Percentiles rank a stretch among this genome's conserved stretches.
phyloP scores from a whole-genome alignment of 2,329 filamentous ascomycete genomes.

The Rachicladosporium sp. region DNA sequence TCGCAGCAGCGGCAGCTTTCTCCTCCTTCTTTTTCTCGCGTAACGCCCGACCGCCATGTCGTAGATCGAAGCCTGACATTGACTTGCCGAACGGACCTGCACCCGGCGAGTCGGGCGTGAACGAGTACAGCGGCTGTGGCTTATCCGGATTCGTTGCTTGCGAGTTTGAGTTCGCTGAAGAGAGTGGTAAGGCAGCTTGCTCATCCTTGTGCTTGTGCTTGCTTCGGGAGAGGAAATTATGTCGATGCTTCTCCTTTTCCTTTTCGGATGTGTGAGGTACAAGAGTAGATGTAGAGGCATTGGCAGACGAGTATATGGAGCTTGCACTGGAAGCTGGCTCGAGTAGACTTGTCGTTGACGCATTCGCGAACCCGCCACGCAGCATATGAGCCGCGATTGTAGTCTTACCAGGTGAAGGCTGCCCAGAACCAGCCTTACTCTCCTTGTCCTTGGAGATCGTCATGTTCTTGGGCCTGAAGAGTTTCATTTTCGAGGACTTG shows the following conservation, averaged over 20 bases:
- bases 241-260: constrained; percentile 61
- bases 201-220: constrained; percentile 62
- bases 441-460: constrained; percentile 58
- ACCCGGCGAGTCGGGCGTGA: constrained; percentile 62
- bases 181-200: constrained; percentile 54
- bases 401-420: constrained; percentile 50
- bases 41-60: constrained; percentile 63
- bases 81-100: constrained; percentile 65
- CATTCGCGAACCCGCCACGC: constrained; percentile 53
- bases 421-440: constrained; percentile 46
- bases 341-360: constrained; percentile 55
- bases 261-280: constrained; percentile 47
- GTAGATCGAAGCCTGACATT: constrained; percentile 66
- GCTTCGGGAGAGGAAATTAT: constrained; percentile 66
- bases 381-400: constrained; percentile 43
- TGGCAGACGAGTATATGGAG: constrained; percentile 61
- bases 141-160: constrained; percentile 62
- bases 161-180: constrained; percentile 66
- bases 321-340: constrained; percentile 45
- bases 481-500: constrained; percentile 65
- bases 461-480: constrained; percentile 69
- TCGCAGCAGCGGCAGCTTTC: constrained; percentile 31
- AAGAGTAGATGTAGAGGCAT: constrained; percentile 65
- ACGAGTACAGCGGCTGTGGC: constrained; percentile 66
- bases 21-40: constrained; percentile 58